These are phyloP conservation scores for Penicillium mononematosum DNA, from an alignment of 495 filamentous ascomycete genomes.

Conservation along the genomic window DNA sequence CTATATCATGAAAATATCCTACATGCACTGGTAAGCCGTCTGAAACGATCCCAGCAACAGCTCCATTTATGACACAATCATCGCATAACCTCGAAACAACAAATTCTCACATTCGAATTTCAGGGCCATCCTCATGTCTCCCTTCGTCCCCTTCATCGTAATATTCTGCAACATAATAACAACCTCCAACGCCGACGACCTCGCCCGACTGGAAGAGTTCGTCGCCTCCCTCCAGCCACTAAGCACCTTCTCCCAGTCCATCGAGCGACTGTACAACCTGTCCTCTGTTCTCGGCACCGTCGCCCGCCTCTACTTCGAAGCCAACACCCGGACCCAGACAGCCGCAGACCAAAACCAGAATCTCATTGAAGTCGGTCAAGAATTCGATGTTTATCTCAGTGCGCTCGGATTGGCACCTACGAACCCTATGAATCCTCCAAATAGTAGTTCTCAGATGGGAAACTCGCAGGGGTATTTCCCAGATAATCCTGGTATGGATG, in stretches of 20 bases:
- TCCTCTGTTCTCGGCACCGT: slow-evolving; percentile 62
- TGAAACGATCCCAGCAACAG: neutral
- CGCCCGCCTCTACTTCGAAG: slow-evolving; percentile 61
- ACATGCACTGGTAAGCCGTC: slow-evolving; percentile 58
- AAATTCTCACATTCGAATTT: slow-evolving; percentile 6
- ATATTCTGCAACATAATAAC: slow-evolving; percentile 68
- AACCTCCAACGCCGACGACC: slow-evolving; percentile 43
- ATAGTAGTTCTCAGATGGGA: neutral
- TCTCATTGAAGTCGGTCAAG: slow-evolving; percentile 52
- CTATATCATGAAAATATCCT: slow-evolving; percentile 50
- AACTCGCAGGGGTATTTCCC: slow-evolving; percentile 12
- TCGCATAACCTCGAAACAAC: neutral
- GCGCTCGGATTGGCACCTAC: slow-evolving; percentile 61
- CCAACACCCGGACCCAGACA: slow-evolving; percentile 49
- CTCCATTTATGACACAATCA: neutral
- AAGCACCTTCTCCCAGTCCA: slow-evolving; percentile 52
- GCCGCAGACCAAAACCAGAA: slow-evolving; percentile 43
- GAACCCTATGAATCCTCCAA: slow-evolving; percentile 3
- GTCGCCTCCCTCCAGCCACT: slow-evolving; percentile 54
- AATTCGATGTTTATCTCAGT: slow-evolving; percentile 64
- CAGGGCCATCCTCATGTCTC: slow-evolving; percentile 64
- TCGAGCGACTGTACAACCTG: slow-evolving; percentile 58
- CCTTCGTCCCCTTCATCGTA: slow-evolving; percentile 68
- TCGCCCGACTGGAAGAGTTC: slow-evolving; percentile 55
- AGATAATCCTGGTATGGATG: slow-evolving; percentile 13